These are phyloP conservation scores for Gypsophila paniculata DNA, from an alignment of 179 eudicot species.

Conservation along the genomic window DNA sequence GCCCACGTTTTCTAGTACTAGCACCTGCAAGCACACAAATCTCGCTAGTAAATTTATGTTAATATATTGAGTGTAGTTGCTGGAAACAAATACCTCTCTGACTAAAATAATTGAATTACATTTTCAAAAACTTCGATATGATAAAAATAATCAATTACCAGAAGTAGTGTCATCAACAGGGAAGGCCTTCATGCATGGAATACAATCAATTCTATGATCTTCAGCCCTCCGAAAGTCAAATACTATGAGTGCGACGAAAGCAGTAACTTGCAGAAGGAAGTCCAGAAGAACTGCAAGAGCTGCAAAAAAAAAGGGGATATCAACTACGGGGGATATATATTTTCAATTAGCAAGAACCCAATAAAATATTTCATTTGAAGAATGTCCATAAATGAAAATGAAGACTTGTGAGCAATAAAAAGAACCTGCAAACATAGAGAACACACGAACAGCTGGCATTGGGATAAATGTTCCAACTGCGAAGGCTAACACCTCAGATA, in stretches of 20 bases:
- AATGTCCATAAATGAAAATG: background rate
- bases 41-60: constrained; percentile 9
- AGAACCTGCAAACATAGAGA: constrained; percentile 98
- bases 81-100: background rate
- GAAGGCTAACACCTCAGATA: constrained; percentile 94
- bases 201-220: constrained; percentile 82
- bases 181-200: constrained; percentile 70
- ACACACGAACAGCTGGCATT: constrained; percentile 97
- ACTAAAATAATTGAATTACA: background rate
- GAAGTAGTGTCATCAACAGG: constrained; percentile 26
- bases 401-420: constrained; percentile 13
- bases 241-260: constrained; percentile 89
- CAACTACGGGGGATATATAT: too few species aligned
- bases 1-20: constrained; percentile 56
- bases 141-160: constrained; percentile 22
- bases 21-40: constrained; percentile 42
- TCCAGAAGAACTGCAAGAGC: constrained; percentile 94
- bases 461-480: constrained; percentile 98
- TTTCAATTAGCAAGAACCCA: too few species aligned
- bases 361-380: background rate
- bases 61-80: background rate
- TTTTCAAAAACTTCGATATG: background rate
- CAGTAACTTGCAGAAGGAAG: constrained; percentile 96
- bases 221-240: constrained; percentile 88
- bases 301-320: constrained; percentile 35